A percentile compares a stretch with the other conserved stretches of the same genome.
phyloP scores from a whole-genome alignment of 306 rosid species.

The Rosa persica region DNA sequence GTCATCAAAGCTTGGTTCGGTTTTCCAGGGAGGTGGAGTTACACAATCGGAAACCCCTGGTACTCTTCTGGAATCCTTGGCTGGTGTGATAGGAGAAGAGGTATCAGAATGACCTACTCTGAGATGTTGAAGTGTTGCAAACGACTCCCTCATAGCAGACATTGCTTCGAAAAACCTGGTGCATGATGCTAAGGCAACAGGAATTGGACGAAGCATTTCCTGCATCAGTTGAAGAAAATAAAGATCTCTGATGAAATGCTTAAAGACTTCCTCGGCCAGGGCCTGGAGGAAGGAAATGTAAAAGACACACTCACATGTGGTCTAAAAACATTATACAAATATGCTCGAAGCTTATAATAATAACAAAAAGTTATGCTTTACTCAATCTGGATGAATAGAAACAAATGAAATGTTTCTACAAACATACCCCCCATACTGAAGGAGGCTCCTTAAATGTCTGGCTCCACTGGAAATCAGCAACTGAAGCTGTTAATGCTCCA shows the following conservation, averaged over 20 bases:
- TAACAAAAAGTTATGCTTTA: not conserved
- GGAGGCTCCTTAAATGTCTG: slow-evolving; percentile 97
- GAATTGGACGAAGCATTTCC: slow-evolving; percentile 99
- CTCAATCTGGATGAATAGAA: not conserved
- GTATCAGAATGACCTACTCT: slow-evolving; percentile 66
- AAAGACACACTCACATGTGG: not conserved
- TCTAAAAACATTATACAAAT: not conserved
- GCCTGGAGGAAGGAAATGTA: not conserved
- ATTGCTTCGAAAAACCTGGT: slow-evolving; percentile 95
- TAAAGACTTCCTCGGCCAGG: not conserved
- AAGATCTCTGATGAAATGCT: not conserved
- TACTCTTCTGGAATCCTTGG: slow-evolving; percentile 54
- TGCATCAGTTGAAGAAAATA: slow-evolving; percentile 21
- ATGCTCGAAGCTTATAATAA: not conserved
- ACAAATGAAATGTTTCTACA: slow-evolving; percentile 27
- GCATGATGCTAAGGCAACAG: slow-evolving; percentile 94
- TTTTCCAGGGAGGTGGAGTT: slow-evolving; percentile 73
- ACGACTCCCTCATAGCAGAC: slow-evolving; percentile 97
- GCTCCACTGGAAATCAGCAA: slow-evolving; percentile 97
- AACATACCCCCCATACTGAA: slow-evolving; percentile 95
- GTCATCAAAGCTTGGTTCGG: slow-evolving; percentile 61
- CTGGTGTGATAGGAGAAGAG: slow-evolving; percentile 44
- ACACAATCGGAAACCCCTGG: slow-evolving; percentile 51
- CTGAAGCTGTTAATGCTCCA: slow-evolving; percentile 93
- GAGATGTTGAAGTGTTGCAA: slow-evolving; percentile 81